These are phyloP conservation scores for Fusarium citri DNA, from an alignment of 2,329 filamentous ascomycete species.

Conservation along the genomic window DNA sequence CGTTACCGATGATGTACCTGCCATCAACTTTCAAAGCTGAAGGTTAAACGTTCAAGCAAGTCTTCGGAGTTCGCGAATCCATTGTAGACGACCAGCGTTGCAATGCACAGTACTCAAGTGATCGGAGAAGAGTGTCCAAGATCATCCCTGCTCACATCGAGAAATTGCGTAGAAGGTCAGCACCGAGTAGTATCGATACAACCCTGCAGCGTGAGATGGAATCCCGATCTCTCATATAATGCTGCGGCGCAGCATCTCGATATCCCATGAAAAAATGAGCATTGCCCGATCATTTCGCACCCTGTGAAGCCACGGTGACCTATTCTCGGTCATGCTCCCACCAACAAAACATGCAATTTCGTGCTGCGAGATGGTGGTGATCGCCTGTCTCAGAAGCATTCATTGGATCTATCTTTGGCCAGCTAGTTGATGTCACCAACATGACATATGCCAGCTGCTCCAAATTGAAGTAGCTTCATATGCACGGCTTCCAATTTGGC, in stretches of 20 bases:
- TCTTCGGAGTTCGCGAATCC: background rate
- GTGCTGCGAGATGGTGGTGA: constrained; percentile 8
- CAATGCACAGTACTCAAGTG: background rate
- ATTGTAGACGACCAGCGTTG: background rate
- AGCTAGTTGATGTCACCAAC: constrained; percentile 16
- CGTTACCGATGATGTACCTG: background rate
- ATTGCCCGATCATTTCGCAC: constrained; percentile 3
- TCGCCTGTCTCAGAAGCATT: constrained; percentile 3
- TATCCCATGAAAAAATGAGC: background rate
- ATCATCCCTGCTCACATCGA: background rate
- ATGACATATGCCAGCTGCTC: constrained; percentile 10
- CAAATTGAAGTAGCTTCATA: background rate
- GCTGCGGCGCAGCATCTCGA: background rate
- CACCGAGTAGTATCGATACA: constrained; percentile 6
- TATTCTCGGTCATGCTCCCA: constrained; percentile 9
- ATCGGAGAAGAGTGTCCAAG: background rate
- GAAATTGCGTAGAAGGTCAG: background rate
- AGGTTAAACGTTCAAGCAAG: background rate
- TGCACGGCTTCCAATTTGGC: constrained; percentile 24
- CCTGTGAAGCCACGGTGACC: constrained; percentile 2
- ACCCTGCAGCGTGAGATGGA: background rate
- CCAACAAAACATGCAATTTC: constrained; percentile 18
- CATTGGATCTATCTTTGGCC: constrained; percentile 1
- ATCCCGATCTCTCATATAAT: background rate
- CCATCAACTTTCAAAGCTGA: background rate